Evolutionary conservation across 371 early-diverging fungal genomes (phyloP).

Genomic region (Umbelopsis sp.): DNA sequence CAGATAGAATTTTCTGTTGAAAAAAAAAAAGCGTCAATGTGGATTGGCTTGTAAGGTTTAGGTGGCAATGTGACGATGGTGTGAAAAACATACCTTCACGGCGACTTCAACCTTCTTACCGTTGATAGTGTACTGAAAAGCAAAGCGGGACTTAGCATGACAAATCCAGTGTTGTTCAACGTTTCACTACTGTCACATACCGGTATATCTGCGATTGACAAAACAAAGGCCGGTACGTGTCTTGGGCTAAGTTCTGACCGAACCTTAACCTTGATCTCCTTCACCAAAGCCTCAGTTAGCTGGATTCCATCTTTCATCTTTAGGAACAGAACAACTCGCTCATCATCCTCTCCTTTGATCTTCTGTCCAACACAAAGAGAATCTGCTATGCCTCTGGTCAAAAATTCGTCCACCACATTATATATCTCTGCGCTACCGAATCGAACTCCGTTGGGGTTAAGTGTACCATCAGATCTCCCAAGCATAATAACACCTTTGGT

Average conservation of each 20-base stretch:
- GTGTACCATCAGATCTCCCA: constrained; percentile 93
- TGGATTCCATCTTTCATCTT: constrained; percentile 64
- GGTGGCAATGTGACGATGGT: neutral
- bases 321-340: constrained; percentile 90
- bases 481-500: constrained; percentile 96
- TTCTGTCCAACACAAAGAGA: constrained; percentile 85
- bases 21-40: neutral
- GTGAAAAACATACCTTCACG: constrained; percentile 65
- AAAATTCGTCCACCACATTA: constrained; percentile 80
- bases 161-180: neutral
- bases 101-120: constrained; percentile 98
- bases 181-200: constrained; percentile 39
- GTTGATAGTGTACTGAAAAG: constrained; percentile 82
- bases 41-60: too few species aligned
- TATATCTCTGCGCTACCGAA: constrained; percentile 97
- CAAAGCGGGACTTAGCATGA: constrained; percentile 1
- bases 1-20: constrained; percentile 75
- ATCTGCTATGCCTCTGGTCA: constrained; percentile 42
- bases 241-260: constrained; percentile 86
- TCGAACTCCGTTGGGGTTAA: constrained; percentile 94
- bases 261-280: constrained; percentile 72
- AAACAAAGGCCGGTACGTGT: constrained; percentile 92
- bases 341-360: constrained; percentile 74
- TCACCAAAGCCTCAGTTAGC: constrained; percentile 53
- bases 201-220: constrained; percentile 86